These are phyloP conservation scores for Ruellia speciosa DNA, from an alignment of 305 asterid species.

Conservation along the genomic window DNA sequence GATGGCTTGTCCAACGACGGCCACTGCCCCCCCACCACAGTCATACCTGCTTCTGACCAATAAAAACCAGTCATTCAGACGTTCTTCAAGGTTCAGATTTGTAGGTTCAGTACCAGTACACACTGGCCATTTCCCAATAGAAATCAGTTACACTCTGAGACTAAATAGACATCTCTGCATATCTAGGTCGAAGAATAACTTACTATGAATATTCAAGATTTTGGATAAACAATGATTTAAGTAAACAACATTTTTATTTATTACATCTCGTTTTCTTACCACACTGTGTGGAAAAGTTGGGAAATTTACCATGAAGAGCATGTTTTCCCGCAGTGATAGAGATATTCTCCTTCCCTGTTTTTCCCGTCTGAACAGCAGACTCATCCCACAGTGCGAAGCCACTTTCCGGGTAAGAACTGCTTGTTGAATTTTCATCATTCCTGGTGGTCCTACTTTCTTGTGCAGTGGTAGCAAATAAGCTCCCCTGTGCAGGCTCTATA, in stretches of 20 bases:
- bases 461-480: slow-evolving; percentile 31
- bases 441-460: slow-evolving; percentile 48
- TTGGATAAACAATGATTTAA: too few relatives aligned
- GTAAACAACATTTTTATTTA: too few relatives aligned
- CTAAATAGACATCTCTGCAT: too few relatives aligned
- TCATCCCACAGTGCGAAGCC: slow-evolving; percentile 91
- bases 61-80: slow-evolving; percentile 6
- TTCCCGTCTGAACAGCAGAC: slow-evolving; percentile 81
- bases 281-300: not conserved
- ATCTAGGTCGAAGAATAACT: too few relatives aligned
- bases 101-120: too few relatives aligned
- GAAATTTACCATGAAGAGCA: slow-evolving; percentile 44
- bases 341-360: slow-evolving; percentile 99
- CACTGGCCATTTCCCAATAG: too few relatives aligned
- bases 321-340: slow-evolving; percentile 35
- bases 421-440: slow-evolving; percentile 60
- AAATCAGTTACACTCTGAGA: too few relatives aligned
- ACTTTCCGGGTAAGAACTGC: slow-evolving; percentile 69
- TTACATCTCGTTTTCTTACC: too few relatives aligned
- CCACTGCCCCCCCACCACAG: slow-evolving; percentile 62
- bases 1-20: slow-evolving; percentile 39
- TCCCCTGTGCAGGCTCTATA: slow-evolving; percentile 44
- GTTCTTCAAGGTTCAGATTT: too few relatives aligned
- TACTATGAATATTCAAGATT: too few relatives aligned
- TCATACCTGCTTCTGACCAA: slow-evolving; percentile 51